Conservation (phyloP, 768 basidiomycete species). For the Gelatoporia subvermispora region DNA sequence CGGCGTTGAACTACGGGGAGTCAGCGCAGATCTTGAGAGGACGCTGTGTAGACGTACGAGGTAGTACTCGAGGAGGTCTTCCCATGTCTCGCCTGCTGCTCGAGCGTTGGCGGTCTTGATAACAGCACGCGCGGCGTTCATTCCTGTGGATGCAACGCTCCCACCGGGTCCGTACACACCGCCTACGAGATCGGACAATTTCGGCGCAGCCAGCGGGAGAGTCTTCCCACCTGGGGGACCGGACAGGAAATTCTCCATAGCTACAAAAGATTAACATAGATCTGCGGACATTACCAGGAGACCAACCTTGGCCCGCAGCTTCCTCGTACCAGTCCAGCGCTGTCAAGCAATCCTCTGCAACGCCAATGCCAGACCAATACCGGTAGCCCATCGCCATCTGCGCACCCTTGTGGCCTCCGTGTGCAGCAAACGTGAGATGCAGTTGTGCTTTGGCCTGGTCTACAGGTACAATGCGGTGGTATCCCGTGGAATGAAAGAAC, state of each 20-base stretch:
- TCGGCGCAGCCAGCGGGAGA: constrained; percentile 73
- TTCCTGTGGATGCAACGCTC: constrained; percentile 85
- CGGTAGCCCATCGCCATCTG: constrained; percentile 93
- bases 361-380: constrained; percentile 94
- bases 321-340: constrained; percentile 87
- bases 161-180: constrained; percentile 96
- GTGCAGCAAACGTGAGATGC: constrained; percentile 91
- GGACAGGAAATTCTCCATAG: constrained; percentile 72
- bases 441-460: constrained; percentile 82
- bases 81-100: constrained; percentile 91
- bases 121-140: constrained; percentile 65
- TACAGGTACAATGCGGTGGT: constrained; percentile 53
- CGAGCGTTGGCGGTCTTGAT: constrained; percentile 81
- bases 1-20: constrained; percentile 80
- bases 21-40: neutral
- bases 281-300: neutral
- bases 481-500: constrained; percentile 89
- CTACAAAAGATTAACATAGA: constrained; percentile 42
- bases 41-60: constrained; percentile 46
- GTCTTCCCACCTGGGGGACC: constrained; percentile 92
- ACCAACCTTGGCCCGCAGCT: constrained; percentile 78
- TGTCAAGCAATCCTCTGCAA: constrained; percentile 76
- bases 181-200: constrained; percentile 84
- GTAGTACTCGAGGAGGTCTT: constrained; percentile 89
- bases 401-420: constrained; percentile 80